Percentiles rank a stretch among this genome's conserved stretches.
These are phyloP conservation scores for Penicillium flavigenum DNA, from an alignment of 495 filamentous ascomycete genomes.

Conservation along the genomic window DNA sequence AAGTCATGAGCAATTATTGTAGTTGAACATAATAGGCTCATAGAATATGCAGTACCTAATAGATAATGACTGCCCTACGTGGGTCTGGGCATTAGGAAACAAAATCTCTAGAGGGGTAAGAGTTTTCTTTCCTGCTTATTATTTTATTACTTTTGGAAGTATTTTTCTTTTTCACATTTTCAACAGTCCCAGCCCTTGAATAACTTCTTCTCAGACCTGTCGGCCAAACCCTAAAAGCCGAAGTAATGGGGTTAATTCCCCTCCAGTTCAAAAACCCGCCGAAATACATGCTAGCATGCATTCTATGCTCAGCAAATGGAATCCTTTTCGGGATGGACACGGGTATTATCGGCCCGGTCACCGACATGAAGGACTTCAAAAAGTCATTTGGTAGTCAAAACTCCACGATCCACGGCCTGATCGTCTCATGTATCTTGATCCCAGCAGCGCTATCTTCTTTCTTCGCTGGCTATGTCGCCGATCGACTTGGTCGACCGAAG, in stretches of 20 bases:
- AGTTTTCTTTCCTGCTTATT: background rate
- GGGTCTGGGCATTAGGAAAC: background rate
- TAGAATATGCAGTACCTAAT: background rate
- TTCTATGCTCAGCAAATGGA: conserved; percentile 12
- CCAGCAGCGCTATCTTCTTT: conserved; percentile 60
- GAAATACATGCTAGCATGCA: conserved; percentile 23
- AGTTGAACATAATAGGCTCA: background rate
- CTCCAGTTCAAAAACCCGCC: background rate
- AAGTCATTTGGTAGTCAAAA: conserved; percentile 51
- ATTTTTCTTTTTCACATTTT: background rate
- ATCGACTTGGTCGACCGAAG: conserved; percentile 54
- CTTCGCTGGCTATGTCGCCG: conserved; percentile 61
- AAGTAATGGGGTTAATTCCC: conserved; percentile 6
- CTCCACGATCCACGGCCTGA: conserved; percentile 56
- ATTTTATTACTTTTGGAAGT: background rate
- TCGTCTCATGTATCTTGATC: conserved; percentile 64
- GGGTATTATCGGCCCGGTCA: conserved; percentile 62
- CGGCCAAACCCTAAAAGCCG: background rate
- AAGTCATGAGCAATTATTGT: background rate
- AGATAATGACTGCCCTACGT: background rate
- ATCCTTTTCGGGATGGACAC: conserved; percentile 51
- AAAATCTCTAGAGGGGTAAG: background rate
- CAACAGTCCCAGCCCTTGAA: background rate
- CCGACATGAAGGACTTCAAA: conserved; percentile 57
- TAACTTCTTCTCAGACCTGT: background rate